phyloP scores from a whole-genome alignment of 768 basidiomycete species.

The Tremella yokohamensis region DNA sequence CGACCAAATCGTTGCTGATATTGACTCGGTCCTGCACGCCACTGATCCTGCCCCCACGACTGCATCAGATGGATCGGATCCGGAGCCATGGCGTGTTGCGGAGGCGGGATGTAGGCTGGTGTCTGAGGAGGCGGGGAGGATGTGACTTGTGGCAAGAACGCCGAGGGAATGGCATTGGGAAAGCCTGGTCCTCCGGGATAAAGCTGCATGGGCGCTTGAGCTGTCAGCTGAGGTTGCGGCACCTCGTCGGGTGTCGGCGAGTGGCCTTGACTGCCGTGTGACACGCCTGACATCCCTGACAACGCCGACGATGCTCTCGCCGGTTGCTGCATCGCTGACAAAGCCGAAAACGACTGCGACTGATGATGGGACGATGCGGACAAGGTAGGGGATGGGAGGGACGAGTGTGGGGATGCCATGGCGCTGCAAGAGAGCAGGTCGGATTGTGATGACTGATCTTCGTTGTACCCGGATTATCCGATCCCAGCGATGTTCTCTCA shows the following conservation, averaged over 20 bases:
- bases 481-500: no score
- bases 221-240: neutral
- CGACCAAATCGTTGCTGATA: neutral
- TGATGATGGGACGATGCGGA: slow-evolving; percentile 21
- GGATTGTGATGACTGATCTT: neutral
- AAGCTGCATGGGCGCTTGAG: slow-evolving; percentile 5
- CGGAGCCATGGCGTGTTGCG: slow-evolving; percentile 47
- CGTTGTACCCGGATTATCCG: no score
- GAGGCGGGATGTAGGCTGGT: slow-evolving; percentile 43
- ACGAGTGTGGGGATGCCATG: slow-evolving; percentile 31
- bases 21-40: slow-evolving; percentile 4
- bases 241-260: neutral
- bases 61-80: slow-evolving; percentile 43
- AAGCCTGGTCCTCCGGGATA: neutral
- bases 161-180: slow-evolving; percentile 4
- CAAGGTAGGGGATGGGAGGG: slow-evolving; percentile 29
- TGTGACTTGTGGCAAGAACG: slow-evolving; percentile 33
- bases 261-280: neutral
- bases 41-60: neutral
- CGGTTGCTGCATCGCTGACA: neutral
- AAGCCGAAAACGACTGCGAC: slow-evolving; percentile 6
- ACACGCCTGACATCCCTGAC: slow-evolving; percentile 3
- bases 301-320: neutral
- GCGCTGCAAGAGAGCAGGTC: neutral
- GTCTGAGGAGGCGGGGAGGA: slow-evolving; percentile 38